Evolutionary conservation across 805 yeast genomes (phyloP), one percentile per base, ranked within the genome.

Genomic region (Scheffersomyces ergatensis): DNA sequence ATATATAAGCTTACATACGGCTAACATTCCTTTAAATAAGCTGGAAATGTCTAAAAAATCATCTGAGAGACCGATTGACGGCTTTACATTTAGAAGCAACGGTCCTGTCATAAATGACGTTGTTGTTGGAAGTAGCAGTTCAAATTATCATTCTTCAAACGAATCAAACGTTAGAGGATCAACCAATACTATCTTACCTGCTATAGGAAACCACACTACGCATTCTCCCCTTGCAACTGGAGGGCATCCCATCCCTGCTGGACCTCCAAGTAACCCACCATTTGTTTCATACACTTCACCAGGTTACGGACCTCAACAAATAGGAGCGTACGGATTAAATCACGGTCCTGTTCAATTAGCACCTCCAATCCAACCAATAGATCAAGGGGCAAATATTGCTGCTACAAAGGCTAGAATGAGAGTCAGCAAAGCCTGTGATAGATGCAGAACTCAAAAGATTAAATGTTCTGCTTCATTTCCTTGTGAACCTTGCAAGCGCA

Each of bases 381-480:
- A 20, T 14, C 24, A 21, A 21, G 24, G 24, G 24, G 8, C 40
- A 12, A 8, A 15, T 15, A 14, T 13, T 5, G 3, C 13, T 31
- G 7, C 37, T n/a, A 4, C 5, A 16, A 52, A 37, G 35, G 50
- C 47, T 5, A 53, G 75, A 23, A 47, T 66, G 43, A 54, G 80
- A 34, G 82, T 77, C 8, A 60, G 65, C 39, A 72, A 67, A 45
- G 85, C 84, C 1, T 80, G 85, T 47, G 77, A 72, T 39, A 61
- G 79, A 17, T 80, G 85, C 54, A 63, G 80, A 41, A 58, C 63
- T 27, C 79, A 75, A 44, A 78, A 80, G 55, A 75, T 76, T 43
- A 79, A 80, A 49, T 80, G 85, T 53, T 68, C 78, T 37, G 83
- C 83, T 4, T 61, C 65, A 13, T 48, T 47, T 33, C 84, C 84